Evolutionary conservation across 1,284 basidiomycete genomes (phyloP).

Genomic region (Gymnopus androsaceus): DNA sequence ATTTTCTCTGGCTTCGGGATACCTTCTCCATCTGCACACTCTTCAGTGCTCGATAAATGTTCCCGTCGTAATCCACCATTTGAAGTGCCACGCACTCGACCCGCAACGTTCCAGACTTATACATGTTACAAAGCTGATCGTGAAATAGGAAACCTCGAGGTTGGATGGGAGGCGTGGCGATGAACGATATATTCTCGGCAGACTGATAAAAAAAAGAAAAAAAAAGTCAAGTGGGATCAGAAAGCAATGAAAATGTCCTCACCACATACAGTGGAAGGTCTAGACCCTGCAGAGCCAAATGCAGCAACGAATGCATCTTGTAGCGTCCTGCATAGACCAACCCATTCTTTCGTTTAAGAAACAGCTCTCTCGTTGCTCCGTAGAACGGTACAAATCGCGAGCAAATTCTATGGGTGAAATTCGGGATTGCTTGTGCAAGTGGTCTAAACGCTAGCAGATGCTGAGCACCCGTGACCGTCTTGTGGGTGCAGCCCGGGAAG

Average conservation of each 20-base stretch:
- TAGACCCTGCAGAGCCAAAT: neutral
- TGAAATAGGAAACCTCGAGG: neutral
- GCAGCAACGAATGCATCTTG: neutral
- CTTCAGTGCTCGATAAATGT: neutral
- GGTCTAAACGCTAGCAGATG: conserved; percentile 1
- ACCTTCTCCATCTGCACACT: too few relatives aligned
- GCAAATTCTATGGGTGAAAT: neutral
- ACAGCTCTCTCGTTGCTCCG: neutral
- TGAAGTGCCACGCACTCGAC: neutral
- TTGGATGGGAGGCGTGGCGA: neutral
- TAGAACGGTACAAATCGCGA: neutral
- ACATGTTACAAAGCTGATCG: neutral
- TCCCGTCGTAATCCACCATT: neutral
- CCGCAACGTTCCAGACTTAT: neutral
- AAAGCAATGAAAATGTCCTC: neutral
- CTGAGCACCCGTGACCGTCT: neutral
- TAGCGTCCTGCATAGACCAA: neutral
- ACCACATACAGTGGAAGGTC: neutral
- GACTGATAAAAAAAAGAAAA: neutral
- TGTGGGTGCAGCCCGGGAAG: neutral
- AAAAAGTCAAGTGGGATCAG: too few relatives aligned
- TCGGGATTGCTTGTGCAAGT: neutral
- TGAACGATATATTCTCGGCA: neutral
- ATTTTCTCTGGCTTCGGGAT: too few relatives aligned
- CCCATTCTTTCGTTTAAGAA: neutral